These are phyloP conservation scores for Vitis hybrid DNA, from an alignment of 177 flowering plant genomes.

Conservation along the genomic window DNA sequence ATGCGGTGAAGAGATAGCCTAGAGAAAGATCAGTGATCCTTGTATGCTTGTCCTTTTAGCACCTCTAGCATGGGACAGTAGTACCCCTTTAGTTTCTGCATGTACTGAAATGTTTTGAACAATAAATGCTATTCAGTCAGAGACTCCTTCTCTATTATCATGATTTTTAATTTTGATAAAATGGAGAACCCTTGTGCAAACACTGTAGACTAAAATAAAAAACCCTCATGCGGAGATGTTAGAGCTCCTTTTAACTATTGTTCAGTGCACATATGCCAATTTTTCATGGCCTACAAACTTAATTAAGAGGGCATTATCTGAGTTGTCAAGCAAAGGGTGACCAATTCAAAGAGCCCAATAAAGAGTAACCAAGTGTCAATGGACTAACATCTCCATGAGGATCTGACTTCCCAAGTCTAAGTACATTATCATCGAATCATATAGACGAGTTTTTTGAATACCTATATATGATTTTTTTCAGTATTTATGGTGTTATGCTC, in stretches of 20 bases:
- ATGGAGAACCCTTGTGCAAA: not conserved
- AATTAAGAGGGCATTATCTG: not conserved
- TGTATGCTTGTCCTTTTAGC: not conserved
- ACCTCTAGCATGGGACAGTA: not conserved
- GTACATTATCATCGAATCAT: too few relatives aligned
- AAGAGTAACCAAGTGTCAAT: not conserved
- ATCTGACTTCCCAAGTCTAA: not conserved
- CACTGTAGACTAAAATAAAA: too few relatives aligned
- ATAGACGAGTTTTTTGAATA: too few relatives aligned
- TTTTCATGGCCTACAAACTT: not conserved
- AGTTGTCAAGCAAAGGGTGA: not conserved
- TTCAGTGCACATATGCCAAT: too few relatives aligned
- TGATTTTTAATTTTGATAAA: not conserved
- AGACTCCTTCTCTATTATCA: not conserved
- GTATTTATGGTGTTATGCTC: not conserved
- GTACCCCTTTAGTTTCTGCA: not conserved
- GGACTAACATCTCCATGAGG: not conserved
- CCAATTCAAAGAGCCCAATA: too few relatives aligned
- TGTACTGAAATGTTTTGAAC: too few relatives aligned
- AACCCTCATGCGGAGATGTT: not conserved
- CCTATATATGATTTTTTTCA: not conserved
- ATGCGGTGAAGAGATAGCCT: not conserved
- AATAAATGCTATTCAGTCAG: too few relatives aligned
- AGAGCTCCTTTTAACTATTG: not conserved
- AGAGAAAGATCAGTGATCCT: not conserved